Evolutionary conservation across 305 asterid genomes (phyloP), one percentile per base, ranked within the genome.

Genomic region (Rubia tinctorum): DNA sequence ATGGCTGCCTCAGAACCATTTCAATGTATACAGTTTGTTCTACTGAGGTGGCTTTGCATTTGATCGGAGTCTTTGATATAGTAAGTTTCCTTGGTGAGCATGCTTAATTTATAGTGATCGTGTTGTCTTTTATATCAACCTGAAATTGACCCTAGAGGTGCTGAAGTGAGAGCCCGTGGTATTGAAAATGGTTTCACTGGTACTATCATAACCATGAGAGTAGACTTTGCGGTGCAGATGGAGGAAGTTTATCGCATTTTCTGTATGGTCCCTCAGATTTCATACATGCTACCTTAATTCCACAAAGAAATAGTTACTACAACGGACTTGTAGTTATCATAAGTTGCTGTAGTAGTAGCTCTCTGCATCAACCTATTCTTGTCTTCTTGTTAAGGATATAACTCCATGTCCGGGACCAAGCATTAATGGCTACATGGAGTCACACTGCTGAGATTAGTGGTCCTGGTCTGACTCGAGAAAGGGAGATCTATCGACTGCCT

Each of bases 401-500:
- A 68, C 66, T 68, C 34, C 47, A 75, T 47, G 70, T 18, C 25
- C 25, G 3, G 78, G 78, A 60, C 78, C 78, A 58, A 75, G n/a
- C n/a, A n/a, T 59, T 59, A 25, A 75, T 68, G 69, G 25, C 5
- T 51, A 30, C 43, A 68, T n/a, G n/a, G n/a, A n/a, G n/a, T n/a
- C n/a, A n/a, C n/a, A n/a, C n/a, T 44, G 69, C 68, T 75, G 67
- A 27, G 22, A 51, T 40, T 43, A 53, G 78, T 68, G 51, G 45
- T 75, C 72, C 73, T 56, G 59, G 73, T 62, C 61, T 23, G 44
- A 47, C 67, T 55, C 42, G 17, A 7, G 53, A 58, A 11, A 40
- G 39, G 40, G 5, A 60, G 34, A 58, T 22, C 14, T 20, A 20
- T 75, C 49, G 55, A n/a, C 20, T 30, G 34, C 65, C 51, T 14